Conservation (phyloP, 805 yeast species). For the Barnettozyma siamensis region DNA sequence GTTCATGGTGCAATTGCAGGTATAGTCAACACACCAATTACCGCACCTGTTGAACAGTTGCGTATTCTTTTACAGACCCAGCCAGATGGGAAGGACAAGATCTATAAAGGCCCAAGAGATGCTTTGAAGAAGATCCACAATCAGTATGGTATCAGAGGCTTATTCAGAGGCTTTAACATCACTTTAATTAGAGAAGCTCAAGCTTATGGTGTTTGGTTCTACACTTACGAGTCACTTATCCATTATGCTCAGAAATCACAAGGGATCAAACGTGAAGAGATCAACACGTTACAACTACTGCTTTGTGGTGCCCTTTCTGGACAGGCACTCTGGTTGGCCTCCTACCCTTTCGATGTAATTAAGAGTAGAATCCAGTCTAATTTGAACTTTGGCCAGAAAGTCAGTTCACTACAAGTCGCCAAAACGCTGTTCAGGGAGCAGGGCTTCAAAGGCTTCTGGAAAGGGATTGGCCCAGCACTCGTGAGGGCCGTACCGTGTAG, state of each 20-base stretch:
- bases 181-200: constrained; percentile 80
- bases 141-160: constrained; percentile 71
- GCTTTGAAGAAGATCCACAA: constrained; percentile 72
- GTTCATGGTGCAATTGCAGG: constrained; percentile 89
- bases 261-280: constrained; percentile 49
- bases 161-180: constrained; percentile 81
- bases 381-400: constrained; percentile 34
- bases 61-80: constrained; percentile 91
- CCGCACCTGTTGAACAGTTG: constrained; percentile 92
- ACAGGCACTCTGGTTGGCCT: constrained; percentile 74
- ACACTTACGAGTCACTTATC: constrained; percentile 85
- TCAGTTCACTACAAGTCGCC: constrained; percentile 38
- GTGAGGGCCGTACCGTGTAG: constrained; percentile 59
- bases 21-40: constrained; percentile 79
- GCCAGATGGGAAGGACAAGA: constrained; percentile 33
- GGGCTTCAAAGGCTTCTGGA: constrained; percentile 54
- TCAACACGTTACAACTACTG: constrained; percentile 85
- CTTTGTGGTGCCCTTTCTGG: constrained; percentile 89
- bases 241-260: constrained; percentile 36
- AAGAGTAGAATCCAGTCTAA: constrained; percentile 83
- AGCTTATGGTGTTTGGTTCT: constrained; percentile 86
- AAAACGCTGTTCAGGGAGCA: constrained; percentile 24
- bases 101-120: constrained; percentile 66
- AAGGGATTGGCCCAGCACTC: constrained; percentile 55
- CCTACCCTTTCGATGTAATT: constrained; percentile 87